These are phyloP conservation scores for Blastocystis sp. DNA, from an alignment of 352 stramenopile species.

Conservation along the genomic window DNA sequence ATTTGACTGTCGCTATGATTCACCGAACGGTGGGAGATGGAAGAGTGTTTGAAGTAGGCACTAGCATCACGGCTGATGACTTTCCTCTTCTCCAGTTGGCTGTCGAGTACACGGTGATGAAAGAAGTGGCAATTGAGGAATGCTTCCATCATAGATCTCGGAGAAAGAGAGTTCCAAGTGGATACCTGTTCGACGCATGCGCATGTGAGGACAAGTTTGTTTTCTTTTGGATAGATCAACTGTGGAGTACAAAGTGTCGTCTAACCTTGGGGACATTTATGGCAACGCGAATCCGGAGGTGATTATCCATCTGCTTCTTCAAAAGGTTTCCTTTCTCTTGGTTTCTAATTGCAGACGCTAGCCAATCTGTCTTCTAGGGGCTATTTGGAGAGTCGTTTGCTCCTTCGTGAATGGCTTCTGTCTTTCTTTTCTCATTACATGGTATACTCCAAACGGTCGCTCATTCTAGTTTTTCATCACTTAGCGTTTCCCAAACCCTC, in stretches of 20 bases:
- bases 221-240: neutral
- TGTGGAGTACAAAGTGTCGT: conserved; percentile 37
- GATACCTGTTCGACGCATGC: conserved; percentile 1
- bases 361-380: neutral
- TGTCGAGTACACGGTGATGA: conserved; percentile 45
- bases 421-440: conserved; percentile 38
- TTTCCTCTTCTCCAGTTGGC: conserved; percentile 47
- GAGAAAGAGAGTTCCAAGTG: neutral
- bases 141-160: neutral
- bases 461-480: neutral
- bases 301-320: conserved; percentile 33
- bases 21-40: neutral
- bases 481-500: neutral
- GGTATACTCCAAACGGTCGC: neutral
- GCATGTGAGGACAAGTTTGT: neutral
- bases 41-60: neutral
- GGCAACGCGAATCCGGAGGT: conserved; percentile 10
- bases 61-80: conserved; percentile 13
- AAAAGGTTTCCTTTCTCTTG: neutral
- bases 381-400: neutral
- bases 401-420: conserved; percentile 30
- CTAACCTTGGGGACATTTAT: conserved; percentile 1
- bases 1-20: conserved; percentile 38
- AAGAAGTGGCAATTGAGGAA: neutral
- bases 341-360: neutral